Evolutionary conservation across 2,329 filamentous ascomycete genomes (phyloP).

Genomic region (Penicillium sp.): DNA sequence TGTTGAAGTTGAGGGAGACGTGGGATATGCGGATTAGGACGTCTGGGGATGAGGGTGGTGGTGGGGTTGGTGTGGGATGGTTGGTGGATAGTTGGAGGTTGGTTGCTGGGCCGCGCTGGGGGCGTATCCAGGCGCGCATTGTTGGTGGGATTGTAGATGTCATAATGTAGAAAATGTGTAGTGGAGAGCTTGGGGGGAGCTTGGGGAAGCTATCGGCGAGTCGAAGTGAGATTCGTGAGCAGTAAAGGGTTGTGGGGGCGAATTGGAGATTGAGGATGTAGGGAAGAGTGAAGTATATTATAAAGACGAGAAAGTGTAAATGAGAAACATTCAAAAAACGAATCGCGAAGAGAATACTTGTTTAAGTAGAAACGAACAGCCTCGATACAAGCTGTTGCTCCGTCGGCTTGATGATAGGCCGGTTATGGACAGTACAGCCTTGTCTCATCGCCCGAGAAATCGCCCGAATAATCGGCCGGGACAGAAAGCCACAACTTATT

Average conservation of each 20-base stretch:
- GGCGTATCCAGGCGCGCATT: conserved; percentile 24
- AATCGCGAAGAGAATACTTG: neutral
- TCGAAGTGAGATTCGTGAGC: neutral
- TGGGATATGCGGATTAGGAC: conserved; percentile 29
- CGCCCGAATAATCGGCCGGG: conserved; percentile 3
- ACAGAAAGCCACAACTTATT: no score
- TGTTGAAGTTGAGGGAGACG: conserved; percentile 25
- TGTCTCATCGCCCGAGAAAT: neutral
- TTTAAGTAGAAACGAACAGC: neutral
- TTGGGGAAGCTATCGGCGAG: neutral
- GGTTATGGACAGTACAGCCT: neutral
- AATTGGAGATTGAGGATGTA: no score
- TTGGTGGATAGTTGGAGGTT: conserved; percentile 15
- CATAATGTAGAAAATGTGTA: neutral
- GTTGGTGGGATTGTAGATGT: conserved; percentile 8
- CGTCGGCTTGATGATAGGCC: conserved; percentile 10
- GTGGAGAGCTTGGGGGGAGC: no score
- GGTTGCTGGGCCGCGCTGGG: conserved; percentile 8
- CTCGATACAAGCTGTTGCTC: neutral
- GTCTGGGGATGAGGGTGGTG: conserved; percentile 21
- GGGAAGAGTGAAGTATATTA: neutral
- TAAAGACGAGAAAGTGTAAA: neutral
- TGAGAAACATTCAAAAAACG: neutral
- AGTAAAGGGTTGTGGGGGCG: no score
- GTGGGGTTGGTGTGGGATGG: conserved; percentile 20